Evolutionary conservation across 257 asterid genomes (phyloP), one percentile per base, ranked within the genome.

Genomic region (Cynanchum wilfordii): DNA sequence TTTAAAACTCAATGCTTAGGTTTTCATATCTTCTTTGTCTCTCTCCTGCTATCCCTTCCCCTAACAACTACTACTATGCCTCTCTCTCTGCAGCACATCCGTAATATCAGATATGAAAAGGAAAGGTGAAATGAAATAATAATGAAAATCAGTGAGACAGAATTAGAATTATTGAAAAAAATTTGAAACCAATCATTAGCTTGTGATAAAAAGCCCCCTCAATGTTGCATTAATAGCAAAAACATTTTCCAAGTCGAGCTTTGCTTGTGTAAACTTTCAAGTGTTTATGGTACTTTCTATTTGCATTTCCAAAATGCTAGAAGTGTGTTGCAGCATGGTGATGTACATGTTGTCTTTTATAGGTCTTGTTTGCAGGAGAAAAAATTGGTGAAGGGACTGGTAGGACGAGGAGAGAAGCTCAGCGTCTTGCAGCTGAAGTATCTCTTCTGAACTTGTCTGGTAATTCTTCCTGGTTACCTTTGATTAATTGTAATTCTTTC

Each of bases 371-470:
- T 82, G 95, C 94, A 1, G 99, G 99, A 70, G 92, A 87, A 76
- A 95, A 84, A 84, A 78, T 92, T 79, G 96, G 98, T 38, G 87
- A 90, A 81, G 98, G 92, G 79, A 54, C 75, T 72, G 99, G 99
- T 76, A 85, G 82, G 82, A 92, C 99, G 66, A 92, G 97, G 84
- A 90, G 90, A 84, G 97, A 90, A 86, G 98, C 99, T 38, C 96
- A 84, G 42, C 81, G 77, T 75, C 84, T 69, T 77, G 98, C 99
- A 81, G 90, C 93, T 29, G 94, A 92, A 79, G 90, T 75, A 70
- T 89, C 99, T 80, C 92, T 95, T 73, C 70, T 82, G 76, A 78
- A 81, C 83, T 84, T 95, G 90, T 96, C 96, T 56, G 98, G 99
- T 90, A 87, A 79, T 40, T 40, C 40, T 66, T 71, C 27, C 54